These are phyloP conservation scores for Cystofilobasidium bisporidii DNA, from an alignment of 768 basidiomycete genomes.

Conservation along the genomic window DNA sequence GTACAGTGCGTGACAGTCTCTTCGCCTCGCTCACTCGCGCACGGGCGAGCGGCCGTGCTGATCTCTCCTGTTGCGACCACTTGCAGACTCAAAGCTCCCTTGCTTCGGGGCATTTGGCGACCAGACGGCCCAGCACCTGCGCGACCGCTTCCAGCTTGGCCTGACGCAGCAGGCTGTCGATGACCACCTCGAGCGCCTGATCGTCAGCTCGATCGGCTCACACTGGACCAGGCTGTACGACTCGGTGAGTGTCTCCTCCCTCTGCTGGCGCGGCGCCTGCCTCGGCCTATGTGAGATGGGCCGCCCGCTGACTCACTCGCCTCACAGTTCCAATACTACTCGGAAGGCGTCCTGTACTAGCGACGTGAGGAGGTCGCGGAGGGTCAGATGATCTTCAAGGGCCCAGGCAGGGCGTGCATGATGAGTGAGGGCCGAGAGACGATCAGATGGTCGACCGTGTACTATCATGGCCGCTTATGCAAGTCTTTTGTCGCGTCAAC, in stretches of 20 bases:
- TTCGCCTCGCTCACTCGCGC: conserved; percentile 18
- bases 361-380: too few relatives aligned
- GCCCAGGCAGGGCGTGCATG: too few relatives aligned
- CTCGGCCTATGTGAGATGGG: too few relatives aligned
- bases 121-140: conserved; percentile 73
- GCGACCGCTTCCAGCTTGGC: conserved; percentile 87
- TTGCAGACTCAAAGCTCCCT: conserved; percentile 70
- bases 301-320: too few relatives aligned
- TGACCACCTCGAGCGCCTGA: conserved; percentile 78
- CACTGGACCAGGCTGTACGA: conserved; percentile 95
- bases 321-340: conserved; percentile 93
- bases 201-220: conserved; percentile 81
- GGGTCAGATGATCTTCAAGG: too few relatives aligned
- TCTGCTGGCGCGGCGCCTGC: too few relatives aligned
- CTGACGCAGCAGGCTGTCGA: conserved; percentile 71
- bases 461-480: too few relatives aligned
- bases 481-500: too few relatives aligned
- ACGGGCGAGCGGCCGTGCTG: conserved; percentile 9
- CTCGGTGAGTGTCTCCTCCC: conserved; percentile 51
- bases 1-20: conserved; percentile 52
- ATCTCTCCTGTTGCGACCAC: background rate
- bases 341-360: conserved; percentile 62
- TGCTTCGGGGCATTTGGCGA: conserved; percentile 87
- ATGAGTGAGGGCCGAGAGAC: too few relatives aligned
- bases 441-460: too few relatives aligned